Percentiles rank a stretch among this genome's conserved stretches.
Conservation (phyloP, 2,329 filamentous ascomycete species). For the Myriosclerotinia scirpicola region DNA sequence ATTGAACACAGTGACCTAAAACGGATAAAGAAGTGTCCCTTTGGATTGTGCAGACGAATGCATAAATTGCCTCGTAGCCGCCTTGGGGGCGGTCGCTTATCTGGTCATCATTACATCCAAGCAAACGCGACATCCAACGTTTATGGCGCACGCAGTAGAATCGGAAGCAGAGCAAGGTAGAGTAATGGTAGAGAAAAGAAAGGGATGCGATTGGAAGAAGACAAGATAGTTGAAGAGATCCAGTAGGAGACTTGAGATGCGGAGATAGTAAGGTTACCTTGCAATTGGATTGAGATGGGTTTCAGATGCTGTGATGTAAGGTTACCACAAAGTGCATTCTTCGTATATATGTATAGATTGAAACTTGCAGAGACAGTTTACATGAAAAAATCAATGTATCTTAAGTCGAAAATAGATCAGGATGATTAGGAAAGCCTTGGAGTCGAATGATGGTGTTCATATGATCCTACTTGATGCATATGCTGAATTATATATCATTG, state of each 20-base stretch:
- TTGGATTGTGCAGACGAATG: conserved; percentile 14
- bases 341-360: neutral
- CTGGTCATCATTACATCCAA: conserved; percentile 14
- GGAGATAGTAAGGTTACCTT: neutral
- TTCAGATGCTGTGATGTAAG: conserved; percentile 9
- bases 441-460: conserved; percentile 4
- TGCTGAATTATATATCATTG: conserved; percentile 6
- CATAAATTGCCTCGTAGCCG: conserved; percentile 15
- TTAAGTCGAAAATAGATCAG: conserved; percentile 11
- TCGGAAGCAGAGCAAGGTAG: neutral
- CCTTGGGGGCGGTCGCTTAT: conserved; percentile 24
- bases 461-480: neutral
- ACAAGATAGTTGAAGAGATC: neutral
- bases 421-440: neutral
- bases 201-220: neutral
- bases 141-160: neutral
- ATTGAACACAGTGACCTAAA: conserved; percentile 10
- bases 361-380: neutral
- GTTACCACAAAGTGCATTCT: neutral
- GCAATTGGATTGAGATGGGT: conserved; percentile 7
- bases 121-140: conserved; percentile 12
- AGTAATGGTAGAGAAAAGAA: neutral
- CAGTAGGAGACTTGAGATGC: neutral
- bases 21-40: conserved; percentile 12
- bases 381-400: neutral